Base-by-base conservation (phyloP, 805 yeast species). In the Candida patagonica region DNA sequence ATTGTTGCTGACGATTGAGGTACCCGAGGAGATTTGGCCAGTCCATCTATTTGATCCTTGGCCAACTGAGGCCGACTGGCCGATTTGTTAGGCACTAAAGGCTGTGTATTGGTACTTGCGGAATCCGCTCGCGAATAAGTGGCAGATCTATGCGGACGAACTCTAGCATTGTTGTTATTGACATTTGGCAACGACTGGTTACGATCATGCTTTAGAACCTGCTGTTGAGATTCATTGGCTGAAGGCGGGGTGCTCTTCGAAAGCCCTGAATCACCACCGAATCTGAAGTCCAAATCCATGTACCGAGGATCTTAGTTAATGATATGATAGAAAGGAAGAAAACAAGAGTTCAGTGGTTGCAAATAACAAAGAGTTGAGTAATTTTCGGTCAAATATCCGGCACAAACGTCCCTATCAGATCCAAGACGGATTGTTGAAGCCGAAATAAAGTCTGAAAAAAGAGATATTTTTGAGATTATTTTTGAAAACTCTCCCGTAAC, bases 151-250 rank as follows among this genome's bases (percentile, higher is more conserved):
- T 39, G 43, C 5, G 53, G 53, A 17, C 51, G 35, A 17, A 35
- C 43, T 13, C 25, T 29, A 21, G 31, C n/a, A 26, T n/a, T 25
- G 24, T 8, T 17, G 26, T 17, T 29, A 31, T 29, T 31, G 22
- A 42, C 38, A 34, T 26, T 51, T 8, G 55, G 55, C n/a, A 51
- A 38, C 6, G 55, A 51, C 26, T 45, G 50, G 33, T 51, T 51
- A 13, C 55, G 36, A 27, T 51, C 54, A 41, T 51, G 55, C 21
- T 41, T 40, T 3, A 13, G 24, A 12, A 15, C 17, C 15, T 30
- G 13, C 17, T 30, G 33, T n/a, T n/a, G n/a, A n/a, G n/a, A n/a
- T n/a, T 10, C 10, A 25, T 25, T 25, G 27, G n/a, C n/a, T n/a
- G n/a, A n/a, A n/a, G n/a, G n/a, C n/a, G n/a, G n/a, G n/a, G n/a